Percentiles rank a stretch among this genome's conserved stretches.
Conservation (phyloP, 306 rosid genomes). For the Morella rubra region DNA sequence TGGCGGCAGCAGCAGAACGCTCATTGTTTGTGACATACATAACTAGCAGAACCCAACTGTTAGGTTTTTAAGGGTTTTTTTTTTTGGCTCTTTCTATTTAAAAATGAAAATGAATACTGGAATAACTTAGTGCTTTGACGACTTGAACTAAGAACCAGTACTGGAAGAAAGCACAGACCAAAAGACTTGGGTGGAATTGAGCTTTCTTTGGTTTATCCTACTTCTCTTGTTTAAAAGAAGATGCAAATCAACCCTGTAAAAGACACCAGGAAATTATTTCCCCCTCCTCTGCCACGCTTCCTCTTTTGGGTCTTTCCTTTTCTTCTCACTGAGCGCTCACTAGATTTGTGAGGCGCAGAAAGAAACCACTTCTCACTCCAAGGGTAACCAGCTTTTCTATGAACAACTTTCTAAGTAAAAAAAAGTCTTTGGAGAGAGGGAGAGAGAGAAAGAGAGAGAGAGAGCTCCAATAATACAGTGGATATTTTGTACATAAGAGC, state of each 20-base stretch:
- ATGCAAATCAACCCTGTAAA: constrained; percentile 43
- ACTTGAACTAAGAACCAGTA: too few species aligned
- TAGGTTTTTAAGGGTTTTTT: too few species aligned
- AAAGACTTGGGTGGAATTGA: constrained; percentile 32
- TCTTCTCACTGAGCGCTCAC: neutral
- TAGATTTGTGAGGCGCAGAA: neutral
- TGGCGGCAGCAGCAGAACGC: too few species aligned
- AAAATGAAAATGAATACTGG: too few species aligned
- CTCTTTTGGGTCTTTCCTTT: constrained; percentile 23
- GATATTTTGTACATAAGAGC: constrained; percentile 56
- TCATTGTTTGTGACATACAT: too few species aligned
- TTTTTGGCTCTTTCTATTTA: too few species aligned
- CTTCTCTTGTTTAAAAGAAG: constrained; percentile 43
- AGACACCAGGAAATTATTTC: constrained; percentile 35
- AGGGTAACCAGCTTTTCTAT: constrained; percentile 32
- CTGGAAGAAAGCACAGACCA: neutral
- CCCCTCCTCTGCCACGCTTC: constrained; percentile 23
- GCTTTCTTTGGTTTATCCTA: constrained; percentile 23
- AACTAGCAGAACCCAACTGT: too few species aligned
- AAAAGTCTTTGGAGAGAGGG: constrained; percentile 10
- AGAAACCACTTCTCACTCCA: neutral
- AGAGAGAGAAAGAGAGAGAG: constrained; percentile 26
- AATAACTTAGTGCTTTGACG: too few species aligned
- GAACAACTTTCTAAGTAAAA: constrained; percentile 23
- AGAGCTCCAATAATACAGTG: constrained; percentile 66